Evolutionary conservation across 345 rosid genomes (phyloP).

Genomic region (Kernera saxatilis): DNA sequence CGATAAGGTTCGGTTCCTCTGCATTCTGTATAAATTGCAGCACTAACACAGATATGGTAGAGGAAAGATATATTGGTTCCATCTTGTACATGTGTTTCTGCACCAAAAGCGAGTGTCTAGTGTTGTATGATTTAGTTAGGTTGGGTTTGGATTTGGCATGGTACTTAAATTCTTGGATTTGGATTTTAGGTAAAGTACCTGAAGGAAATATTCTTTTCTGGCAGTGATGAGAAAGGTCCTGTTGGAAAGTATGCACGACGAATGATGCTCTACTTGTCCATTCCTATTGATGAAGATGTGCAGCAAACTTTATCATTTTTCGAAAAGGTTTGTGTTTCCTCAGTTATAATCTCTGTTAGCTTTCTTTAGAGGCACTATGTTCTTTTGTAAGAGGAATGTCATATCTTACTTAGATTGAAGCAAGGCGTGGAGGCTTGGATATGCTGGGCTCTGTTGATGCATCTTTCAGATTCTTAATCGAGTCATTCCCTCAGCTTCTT

Average conservation of each 20-base stretch:
- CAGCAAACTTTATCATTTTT: slow-evolving; percentile 82
- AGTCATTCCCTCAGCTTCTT: slow-evolving; percentile 84
- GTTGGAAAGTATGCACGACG: slow-evolving; percentile 55
- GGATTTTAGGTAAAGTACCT: slow-evolving; percentile 75
- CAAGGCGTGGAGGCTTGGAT: slow-evolving; percentile 87
- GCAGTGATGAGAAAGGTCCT: slow-evolving; percentile 44
- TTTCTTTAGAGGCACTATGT: neutral
- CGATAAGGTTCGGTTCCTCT: slow-evolving; percentile 36
- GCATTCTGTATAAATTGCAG: neutral
- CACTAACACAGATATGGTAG: neutral
- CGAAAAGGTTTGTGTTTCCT: slow-evolving; percentile 58
- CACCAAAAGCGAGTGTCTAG: neutral
- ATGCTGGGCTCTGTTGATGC: slow-evolving; percentile 54
- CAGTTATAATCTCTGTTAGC: neutral
- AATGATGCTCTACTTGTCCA: slow-evolving; percentile 74
- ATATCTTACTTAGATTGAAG: slow-evolving; percentile 59
- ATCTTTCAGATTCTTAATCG: slow-evolving; percentile 54
- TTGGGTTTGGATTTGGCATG: slow-evolving; percentile 5
- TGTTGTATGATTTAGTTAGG: neutral
- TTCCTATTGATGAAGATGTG: slow-evolving; percentile 75
- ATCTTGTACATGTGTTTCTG: neutral
- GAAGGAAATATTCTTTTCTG: slow-evolving; percentile 76
- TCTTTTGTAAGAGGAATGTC: slow-evolving; percentile 9
- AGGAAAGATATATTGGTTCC: neutral
- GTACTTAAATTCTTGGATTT: slow-evolving; percentile 48